Conservation (phyloP, 179 eudicot species). For the Carnegiea gigantea region DNA sequence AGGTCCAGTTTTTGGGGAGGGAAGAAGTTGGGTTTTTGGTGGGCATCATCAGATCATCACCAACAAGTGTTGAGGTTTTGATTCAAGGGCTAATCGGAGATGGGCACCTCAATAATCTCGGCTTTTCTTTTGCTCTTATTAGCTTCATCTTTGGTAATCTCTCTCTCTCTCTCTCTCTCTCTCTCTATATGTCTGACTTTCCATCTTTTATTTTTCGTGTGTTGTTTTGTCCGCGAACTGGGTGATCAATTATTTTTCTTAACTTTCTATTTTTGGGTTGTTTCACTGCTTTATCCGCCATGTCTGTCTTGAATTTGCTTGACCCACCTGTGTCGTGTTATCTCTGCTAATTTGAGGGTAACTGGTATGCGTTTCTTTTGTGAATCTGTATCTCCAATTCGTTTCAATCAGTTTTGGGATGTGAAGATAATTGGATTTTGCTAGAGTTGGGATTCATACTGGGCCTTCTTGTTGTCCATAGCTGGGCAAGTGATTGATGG, state of each 20-base stretch:
- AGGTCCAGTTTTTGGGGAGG: background rate
- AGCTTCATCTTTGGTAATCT: slow-evolving; percentile 28
- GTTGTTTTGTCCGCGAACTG: background rate
- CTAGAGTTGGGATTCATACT: background rate
- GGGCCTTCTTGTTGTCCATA: background rate
- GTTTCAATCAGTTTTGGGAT: background rate
- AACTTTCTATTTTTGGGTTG: background rate
- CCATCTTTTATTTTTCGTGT: background rate
- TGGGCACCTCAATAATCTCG: background rate
- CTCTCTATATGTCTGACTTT: background rate
- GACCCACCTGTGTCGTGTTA: background rate
- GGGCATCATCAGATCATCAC: background rate
- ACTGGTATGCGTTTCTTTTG: background rate
- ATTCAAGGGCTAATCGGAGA: slow-evolving; percentile 2
- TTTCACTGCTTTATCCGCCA: background rate
- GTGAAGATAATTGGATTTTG: background rate
- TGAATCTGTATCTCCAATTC: background rate
- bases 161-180: background rate
- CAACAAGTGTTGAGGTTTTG: background rate
- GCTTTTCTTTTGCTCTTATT: slow-evolving; percentile 23
- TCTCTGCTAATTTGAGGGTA: background rate
- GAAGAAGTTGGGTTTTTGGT: background rate
- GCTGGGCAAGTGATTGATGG: background rate
- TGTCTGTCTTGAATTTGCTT: background rate
- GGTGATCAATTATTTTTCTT: background rate